A percentile compares a stretch with the other conserved stretches of the same genome.
Conservation (phyloP, 805 yeast species). For the Isabelozyma rhagii region DNA sequence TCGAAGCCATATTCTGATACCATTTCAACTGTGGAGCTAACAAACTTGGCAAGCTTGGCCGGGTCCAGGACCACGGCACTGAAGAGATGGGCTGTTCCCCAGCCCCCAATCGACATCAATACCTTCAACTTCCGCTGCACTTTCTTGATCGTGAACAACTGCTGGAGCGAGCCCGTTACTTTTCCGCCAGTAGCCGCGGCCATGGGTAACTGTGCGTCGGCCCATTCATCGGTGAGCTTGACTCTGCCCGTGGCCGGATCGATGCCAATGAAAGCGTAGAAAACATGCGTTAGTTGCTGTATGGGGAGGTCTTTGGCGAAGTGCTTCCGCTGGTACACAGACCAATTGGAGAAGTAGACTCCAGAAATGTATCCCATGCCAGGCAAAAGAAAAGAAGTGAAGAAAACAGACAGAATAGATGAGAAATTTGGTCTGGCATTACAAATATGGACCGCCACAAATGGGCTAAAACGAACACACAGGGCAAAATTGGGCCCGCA, state of each 20-base stretch:
- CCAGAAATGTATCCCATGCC: slow-evolving; percentile 9
- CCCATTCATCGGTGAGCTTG: slow-evolving; percentile 58
- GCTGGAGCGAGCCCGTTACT: slow-evolving; percentile 48
- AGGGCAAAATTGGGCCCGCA: too few relatives aligned
- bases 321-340: slow-evolving; percentile 41
- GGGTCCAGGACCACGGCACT: slow-evolving; percentile 20
- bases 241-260: slow-evolving; percentile 53
- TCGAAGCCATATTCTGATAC: slow-evolving; percentile 66
- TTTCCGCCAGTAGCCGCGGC: slow-evolving; percentile 6
- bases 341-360: slow-evolving; percentile 56
- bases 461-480: too few relatives aligned
- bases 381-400: slow-evolving; percentile 1
- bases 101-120: slow-evolving; percentile 82
- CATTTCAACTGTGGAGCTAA: slow-evolving; percentile 43
- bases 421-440: neutral
- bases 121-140: slow-evolving; percentile 44
- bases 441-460: too few relatives aligned
- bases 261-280: slow-evolving; percentile 73
- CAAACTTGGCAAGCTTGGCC: slow-evolving; percentile 41
- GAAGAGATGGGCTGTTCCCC: slow-evolving; percentile 49
- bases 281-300: slow-evolving; percentile 57
- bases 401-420: neutral
- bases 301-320: slow-evolving; percentile 63
- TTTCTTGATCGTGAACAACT: slow-evolving; percentile 46
- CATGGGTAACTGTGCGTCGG: slow-evolving; percentile 51